These are phyloP conservation scores for Leccinum pachyderme DNA, from an alignment of 1,284 basidiomycete genomes.

Conservation along the genomic window DNA sequence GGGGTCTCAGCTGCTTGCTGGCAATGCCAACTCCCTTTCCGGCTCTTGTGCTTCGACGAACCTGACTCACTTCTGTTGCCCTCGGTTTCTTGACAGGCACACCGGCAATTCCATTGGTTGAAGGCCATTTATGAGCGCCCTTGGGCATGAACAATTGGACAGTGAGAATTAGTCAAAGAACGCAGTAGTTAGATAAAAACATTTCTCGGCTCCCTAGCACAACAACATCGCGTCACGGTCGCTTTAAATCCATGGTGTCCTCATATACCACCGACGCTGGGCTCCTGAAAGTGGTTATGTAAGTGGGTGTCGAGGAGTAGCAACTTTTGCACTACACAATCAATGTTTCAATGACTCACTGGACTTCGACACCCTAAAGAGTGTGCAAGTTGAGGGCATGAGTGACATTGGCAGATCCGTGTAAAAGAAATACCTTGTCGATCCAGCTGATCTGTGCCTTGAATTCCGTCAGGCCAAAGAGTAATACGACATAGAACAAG, in stretches of 20 bases:
- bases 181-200: too few relatives aligned
- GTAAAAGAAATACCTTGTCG: conserved; percentile 8
- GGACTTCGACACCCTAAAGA: conserved; percentile 27
- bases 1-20: neutral
- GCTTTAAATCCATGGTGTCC: conserved; percentile 14
- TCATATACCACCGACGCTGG: conserved; percentile 41
- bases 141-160: neutral
- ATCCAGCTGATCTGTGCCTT: conserved; percentile 27
- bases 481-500: conserved; percentile 14
- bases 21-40: neutral
- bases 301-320: too few relatives aligned
- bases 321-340: too few relatives aligned
- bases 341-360: conserved; percentile 16
- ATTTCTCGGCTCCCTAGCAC: too few relatives aligned
- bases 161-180: too few relatives aligned
- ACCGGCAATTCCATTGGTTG: neutral
- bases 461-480: conserved; percentile 27
- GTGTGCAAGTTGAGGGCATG: neutral
- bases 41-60: neutral
- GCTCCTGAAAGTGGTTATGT: conserved; percentile 25
- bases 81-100: neutral
- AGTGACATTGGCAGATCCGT: neutral
- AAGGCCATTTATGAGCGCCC: neutral
- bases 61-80: neutral
- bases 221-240: conserved; percentile 2